Conservation (phyloP, 495 filamentous ascomycete species). For the Elaphomyces granulatus region DNA sequence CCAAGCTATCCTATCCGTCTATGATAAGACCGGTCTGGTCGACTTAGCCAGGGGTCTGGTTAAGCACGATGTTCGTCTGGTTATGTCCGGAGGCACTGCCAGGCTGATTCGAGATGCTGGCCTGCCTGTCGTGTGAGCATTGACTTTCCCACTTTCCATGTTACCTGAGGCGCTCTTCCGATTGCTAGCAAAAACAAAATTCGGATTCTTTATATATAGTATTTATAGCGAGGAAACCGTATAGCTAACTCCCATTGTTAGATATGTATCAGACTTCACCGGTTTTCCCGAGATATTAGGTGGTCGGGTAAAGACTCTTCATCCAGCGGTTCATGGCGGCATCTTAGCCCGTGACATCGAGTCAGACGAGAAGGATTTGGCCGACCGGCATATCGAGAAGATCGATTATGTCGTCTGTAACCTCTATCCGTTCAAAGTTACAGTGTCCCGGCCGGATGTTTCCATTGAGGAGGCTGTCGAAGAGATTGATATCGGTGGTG, state of each 20-base stretch:
- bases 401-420: constrained; percentile 99
- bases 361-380: constrained; percentile 90
- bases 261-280: constrained; percentile 93
- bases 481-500: constrained; percentile 96
- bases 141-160: neutral
- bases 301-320: constrained; percentile 92
- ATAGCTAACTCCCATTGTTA: constrained; percentile 14
- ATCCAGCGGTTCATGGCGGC: constrained; percentile 85
- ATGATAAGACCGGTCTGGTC: constrained; percentile 92
- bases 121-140: constrained; percentile 74
- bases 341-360: constrained; percentile 88
- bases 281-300: constrained; percentile 97
- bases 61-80: constrained; percentile 77
- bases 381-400: constrained; percentile 92
- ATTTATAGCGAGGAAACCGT: neutral
- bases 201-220: constrained; percentile 3
- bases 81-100: constrained; percentile 88
- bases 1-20: constrained; percentile 88
- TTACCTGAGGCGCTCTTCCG: neutral
- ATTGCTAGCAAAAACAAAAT: constrained; percentile 2
- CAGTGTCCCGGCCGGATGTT: constrained; percentile 89
- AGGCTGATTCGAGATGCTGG: constrained; percentile 91
- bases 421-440: constrained; percentile 96
- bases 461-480: constrained; percentile 93
- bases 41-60: constrained; percentile 91